Conservation (phyloP, 331 rosid species). For the Cucumis variabilis region DNA sequence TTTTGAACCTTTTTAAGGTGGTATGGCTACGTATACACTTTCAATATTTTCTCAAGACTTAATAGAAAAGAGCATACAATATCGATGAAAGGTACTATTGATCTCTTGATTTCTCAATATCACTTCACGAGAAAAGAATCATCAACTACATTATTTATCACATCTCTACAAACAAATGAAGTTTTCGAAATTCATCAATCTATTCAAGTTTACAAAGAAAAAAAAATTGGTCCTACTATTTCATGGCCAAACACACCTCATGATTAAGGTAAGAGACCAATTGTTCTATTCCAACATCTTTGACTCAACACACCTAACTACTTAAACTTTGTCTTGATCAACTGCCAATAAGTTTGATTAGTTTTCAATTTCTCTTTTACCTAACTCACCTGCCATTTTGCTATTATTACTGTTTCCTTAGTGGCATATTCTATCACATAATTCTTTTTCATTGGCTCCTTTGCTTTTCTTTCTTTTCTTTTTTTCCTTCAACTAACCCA, state of each 20-base stretch:
- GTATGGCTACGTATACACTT: no score
- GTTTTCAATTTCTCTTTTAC: background rate
- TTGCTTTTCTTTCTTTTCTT: background rate
- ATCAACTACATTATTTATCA: background rate
- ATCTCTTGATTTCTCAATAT: background rate
- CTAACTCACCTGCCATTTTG: constrained; percentile 23
- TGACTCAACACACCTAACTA: constrained; percentile 3
- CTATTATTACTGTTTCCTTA: constrained; percentile 20
- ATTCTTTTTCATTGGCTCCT: background rate
- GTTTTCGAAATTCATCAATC: background rate
- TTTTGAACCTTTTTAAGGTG: no score
- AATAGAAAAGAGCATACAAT: background rate
- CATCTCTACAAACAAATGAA: no score
- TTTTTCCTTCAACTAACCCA: background rate
- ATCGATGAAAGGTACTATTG: background rate
- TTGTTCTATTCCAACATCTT: background rate
- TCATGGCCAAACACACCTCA: background rate
- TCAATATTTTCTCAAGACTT: no score
- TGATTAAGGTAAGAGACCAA: background rate
- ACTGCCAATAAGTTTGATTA: constrained; percentile 9
- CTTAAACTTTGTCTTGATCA: background rate
- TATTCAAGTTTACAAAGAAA: background rate
- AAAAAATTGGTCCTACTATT: background rate
- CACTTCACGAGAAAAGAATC: background rate
- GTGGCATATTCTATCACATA: constrained; percentile 16